Percentiles rank a stretch among this genome's conserved stretches.
Conservation (phyloP, 2,329 filamentous ascomycete genomes). For the Verticillium alfalfae region DNA sequence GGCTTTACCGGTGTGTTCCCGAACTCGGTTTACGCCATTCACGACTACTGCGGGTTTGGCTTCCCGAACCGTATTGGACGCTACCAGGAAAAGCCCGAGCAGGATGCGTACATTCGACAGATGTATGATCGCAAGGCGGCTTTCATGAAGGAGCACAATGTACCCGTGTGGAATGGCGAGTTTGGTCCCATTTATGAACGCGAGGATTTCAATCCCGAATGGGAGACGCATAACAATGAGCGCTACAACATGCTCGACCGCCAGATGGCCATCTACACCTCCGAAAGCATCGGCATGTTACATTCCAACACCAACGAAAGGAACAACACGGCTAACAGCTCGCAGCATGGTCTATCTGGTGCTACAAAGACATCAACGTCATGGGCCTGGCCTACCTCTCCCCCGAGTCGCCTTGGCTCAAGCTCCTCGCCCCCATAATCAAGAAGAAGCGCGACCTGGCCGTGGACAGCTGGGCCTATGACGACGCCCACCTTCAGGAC, state of each 20-base stretch:
- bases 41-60: slow-evolving; percentile 40
- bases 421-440: slow-evolving; percentile 41
- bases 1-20: slow-evolving; percentile 19
- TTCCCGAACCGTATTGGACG: slow-evolving; percentile 25
- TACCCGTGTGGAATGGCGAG: slow-evolving; percentile 35
- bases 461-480: slow-evolving; percentile 46
- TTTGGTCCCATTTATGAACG: slow-evolving; percentile 30
- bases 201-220: slow-evolving; percentile 19
- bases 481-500: slow-evolving; percentile 24
- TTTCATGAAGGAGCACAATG: slow-evolving; percentile 29
- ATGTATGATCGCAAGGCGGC: slow-evolving; percentile 29
- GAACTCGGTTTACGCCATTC: slow-evolving; percentile 39
- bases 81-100: slow-evolving; percentile 31
- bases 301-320: accelerated
- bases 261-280: slow-evolving; percentile 41
- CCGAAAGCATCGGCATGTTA: slow-evolving; percentile 7
- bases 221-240: slow-evolving; percentile 31
- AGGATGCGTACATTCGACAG: slow-evolving; percentile 22
- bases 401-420: slow-evolving; percentile 38
- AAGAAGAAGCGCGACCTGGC: slow-evolving; percentile 46
- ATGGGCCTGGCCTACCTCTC: slow-evolving; percentile 46
- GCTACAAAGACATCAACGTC: slow-evolving; percentile 47
- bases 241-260: slow-evolving; percentile 39
- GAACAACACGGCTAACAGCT: slow-evolving; percentile 4
- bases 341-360: slow-evolving; percentile 35